Evolutionary conservation across 805 yeast species (phyloP).

Genomic region (Clavispora santaluciae): DNA sequence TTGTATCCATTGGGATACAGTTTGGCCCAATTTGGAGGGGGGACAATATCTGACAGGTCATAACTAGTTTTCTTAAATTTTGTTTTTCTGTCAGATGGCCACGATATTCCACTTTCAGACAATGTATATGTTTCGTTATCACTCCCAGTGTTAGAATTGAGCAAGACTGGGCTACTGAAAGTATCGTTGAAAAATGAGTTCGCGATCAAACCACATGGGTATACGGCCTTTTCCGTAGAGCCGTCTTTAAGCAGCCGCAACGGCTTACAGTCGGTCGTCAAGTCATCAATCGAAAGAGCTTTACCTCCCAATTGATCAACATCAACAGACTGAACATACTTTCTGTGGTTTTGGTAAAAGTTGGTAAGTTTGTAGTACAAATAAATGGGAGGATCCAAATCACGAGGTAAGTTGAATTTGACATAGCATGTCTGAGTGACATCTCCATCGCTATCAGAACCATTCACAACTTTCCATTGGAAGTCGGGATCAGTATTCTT

Average conservation of each 20-base stretch:
- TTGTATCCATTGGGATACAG: constrained; percentile 85
- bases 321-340: constrained; percentile 83
- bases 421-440: constrained; percentile 51
- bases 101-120: constrained; percentile 64
- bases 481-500: constrained; percentile 42
- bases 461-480: constrained; percentile 53
- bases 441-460: constrained; percentile 34
- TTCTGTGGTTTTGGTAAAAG: constrained; percentile 91
- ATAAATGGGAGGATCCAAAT: constrained; percentile 65
- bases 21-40: constrained; percentile 90
- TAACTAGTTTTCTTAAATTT: constrained; percentile 73
- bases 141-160: constrained; percentile 40
- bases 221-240: constrained; percentile 42
- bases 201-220: constrained; percentile 95
- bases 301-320: constrained; percentile 75
- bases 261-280: constrained; percentile 41
- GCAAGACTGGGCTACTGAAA: constrained; percentile 48
- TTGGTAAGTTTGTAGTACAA: constrained; percentile 83
- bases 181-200: constrained; percentile 91
- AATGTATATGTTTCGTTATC: constrained; percentile 41
- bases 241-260: constrained; percentile 36
- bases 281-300: constrained; percentile 49
- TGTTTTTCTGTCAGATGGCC: constrained; percentile 68
- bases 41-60: constrained; percentile 65
- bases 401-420: constrained; percentile 67